Conservation (phyloP, 257 asterid genomes). For the Verbascum thapsus region DNA sequence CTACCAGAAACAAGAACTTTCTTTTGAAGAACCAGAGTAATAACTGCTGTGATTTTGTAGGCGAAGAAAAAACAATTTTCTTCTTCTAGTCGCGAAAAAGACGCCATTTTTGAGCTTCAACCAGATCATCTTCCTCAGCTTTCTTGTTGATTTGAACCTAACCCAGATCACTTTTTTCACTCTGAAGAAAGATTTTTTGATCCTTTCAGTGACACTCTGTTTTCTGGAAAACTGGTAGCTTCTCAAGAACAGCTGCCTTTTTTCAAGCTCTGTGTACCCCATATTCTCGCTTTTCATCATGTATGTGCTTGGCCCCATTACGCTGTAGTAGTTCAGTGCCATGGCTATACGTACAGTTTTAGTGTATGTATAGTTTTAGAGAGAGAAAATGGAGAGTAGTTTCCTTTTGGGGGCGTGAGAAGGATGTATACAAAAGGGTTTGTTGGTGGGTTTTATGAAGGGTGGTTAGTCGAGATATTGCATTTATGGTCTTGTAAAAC, state of each 20-base stretch:
- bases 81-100: conserved; percentile 41
- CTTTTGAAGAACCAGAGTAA: neutral
- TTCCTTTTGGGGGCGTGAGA: too few relatives aligned
- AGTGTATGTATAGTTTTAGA: conserved; percentile 22
- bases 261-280: conserved; percentile 58
- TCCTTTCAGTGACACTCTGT: conserved; percentile 51
- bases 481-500: too few relatives aligned
- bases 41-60: conserved; percentile 22
- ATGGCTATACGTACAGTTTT: conserved; percentile 27
- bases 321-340: conserved; percentile 33
- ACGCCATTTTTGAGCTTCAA: conserved; percentile 58
- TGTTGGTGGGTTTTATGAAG: too few relatives aligned
- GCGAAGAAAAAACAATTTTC: conserved; percentile 44
- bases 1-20: conserved; percentile 44
- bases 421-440: neutral
- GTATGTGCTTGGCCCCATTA: conserved; percentile 32
- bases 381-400: conserved; percentile 22
- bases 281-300: conserved; percentile 31
- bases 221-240: conserved; percentile 86
- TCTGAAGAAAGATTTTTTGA: conserved; percentile 54
- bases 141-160: conserved; percentile 48
- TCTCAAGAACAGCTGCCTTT: conserved; percentile 79
- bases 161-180: conserved; percentile 49
- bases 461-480: too few relatives aligned
- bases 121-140: conserved; percentile 53